These are phyloP conservation scores for Aspergillus sclerotioniger DNA, from an alignment of 495 filamentous ascomycete species.

Conservation along the genomic window DNA sequence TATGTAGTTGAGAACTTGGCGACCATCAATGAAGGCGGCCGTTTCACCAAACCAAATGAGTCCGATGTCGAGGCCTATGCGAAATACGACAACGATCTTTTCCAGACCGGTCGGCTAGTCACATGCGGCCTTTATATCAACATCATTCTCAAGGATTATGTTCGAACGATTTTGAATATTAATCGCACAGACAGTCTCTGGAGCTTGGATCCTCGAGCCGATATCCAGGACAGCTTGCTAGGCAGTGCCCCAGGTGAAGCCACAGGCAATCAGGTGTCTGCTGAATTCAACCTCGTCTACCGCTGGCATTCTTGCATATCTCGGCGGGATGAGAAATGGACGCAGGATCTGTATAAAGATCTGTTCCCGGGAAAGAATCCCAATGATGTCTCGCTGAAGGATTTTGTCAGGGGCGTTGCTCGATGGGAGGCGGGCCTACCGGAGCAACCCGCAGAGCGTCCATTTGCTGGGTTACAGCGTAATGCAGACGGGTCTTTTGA, in stretches of 20 bases:
- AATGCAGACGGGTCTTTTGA: slow-evolving; percentile 57
- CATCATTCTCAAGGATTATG: slow-evolving; percentile 74
- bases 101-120: slow-evolving; percentile 70
- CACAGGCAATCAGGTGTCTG: slow-evolving; percentile 71
- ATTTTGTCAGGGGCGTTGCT: slow-evolving; percentile 59
- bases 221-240: slow-evolving; percentile 43
- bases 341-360: slow-evolving; percentile 59
- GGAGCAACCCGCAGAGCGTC: slow-evolving; percentile 60
- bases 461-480: slow-evolving; percentile 62
- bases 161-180: slow-evolving; percentile 75
- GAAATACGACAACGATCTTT: slow-evolving; percentile 73
- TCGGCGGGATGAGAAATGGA: slow-evolving; percentile 70
- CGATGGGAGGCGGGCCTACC: slow-evolving; percentile 58
- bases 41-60: slow-evolving; percentile 53
- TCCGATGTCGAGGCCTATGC: slow-evolving; percentile 49
- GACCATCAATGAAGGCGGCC: slow-evolving; percentile 57
- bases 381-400: slow-evolving; percentile 45
- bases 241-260: slow-evolving; percentile 36
- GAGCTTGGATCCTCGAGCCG: slow-evolving; percentile 71
- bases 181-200: slow-evolving; percentile 69
- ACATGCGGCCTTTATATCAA: slow-evolving; percentile 79
- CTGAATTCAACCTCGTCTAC: slow-evolving; percentile 76
- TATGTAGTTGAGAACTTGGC: slow-evolving; percentile 61
- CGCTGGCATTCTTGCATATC: slow-evolving; percentile 80
- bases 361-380: slow-evolving; percentile 58